Conservation (phyloP, 202 grass and related monocot genomes). For the Panicum virgatum region DNA sequence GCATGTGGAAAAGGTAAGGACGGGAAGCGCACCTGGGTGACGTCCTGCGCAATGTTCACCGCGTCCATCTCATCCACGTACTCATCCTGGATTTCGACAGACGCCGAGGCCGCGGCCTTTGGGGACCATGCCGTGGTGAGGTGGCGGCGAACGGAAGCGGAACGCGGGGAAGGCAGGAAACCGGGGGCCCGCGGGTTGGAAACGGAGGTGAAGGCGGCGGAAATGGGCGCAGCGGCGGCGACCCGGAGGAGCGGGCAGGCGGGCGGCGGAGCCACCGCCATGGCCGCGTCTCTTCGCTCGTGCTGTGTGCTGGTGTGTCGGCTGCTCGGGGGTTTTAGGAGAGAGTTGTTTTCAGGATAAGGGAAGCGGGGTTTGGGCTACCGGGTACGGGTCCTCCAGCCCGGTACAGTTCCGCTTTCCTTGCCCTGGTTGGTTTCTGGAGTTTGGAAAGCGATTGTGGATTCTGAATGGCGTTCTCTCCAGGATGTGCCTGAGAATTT, state of each 20-base stretch:
- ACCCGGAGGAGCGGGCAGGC: conserved; percentile 31
- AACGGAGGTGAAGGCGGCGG: not conserved
- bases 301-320: not conserved
- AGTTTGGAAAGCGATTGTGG: not conserved
- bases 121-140: conserved; percentile 21
- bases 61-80: conserved; percentile 57
- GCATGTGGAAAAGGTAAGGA: not conserved
- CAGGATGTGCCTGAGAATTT: not conserved
- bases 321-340: conserved; percentile 34
- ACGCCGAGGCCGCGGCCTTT: conserved; percentile 23
- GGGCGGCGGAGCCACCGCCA: conserved; percentile 45
- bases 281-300: conserved; percentile 24
- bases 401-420: not conserved
- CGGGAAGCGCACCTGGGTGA: conserved; percentile 66
- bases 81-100: conserved; percentile 55
- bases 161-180: conserved; percentile 19
- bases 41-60: conserved; percentile 93
- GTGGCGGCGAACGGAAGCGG: conserved; percentile 17
- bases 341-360: conserved; percentile 37
- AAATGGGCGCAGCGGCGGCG: not conserved
- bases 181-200: not conserved
- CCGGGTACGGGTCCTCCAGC: not conserved
- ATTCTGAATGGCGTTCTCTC: not conserved
- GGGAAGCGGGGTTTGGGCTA: conserved; percentile 14
- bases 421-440: not conserved